Conservation (phyloP, 1,139 yeast species). For the Geotrichum armillariae region DNA sequence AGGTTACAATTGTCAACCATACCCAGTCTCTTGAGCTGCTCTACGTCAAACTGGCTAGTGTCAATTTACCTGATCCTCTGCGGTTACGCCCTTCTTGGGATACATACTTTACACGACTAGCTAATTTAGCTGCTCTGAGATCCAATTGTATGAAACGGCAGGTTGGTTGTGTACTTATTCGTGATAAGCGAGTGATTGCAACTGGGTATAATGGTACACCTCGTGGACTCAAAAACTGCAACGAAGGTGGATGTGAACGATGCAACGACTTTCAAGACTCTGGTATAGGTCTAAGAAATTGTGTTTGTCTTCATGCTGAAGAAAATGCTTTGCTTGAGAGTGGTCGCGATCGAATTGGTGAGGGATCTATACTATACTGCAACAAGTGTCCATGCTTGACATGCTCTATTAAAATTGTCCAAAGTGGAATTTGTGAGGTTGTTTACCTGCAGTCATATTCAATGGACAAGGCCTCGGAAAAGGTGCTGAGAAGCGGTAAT, state of each 20-base stretch:
- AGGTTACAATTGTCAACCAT: constrained; percentile 62
- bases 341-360: constrained; percentile 84
- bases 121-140: constrained; percentile 88
- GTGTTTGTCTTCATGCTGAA: constrained; percentile 94
- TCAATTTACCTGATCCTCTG: constrained; percentile 55
- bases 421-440: constrained; percentile 88
- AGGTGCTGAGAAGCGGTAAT: constrained; percentile 72
- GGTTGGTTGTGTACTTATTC: constrained; percentile 92
- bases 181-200: constrained; percentile 83
- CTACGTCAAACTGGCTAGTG: constrained; percentile 51
- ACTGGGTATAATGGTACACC: constrained; percentile 99
- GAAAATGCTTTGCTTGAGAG: constrained; percentile 94
- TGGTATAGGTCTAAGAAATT: constrained; percentile 74
- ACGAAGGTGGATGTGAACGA: constrained; percentile 91
- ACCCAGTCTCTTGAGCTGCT: constrained; percentile 50
- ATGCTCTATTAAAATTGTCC: constrained; percentile 92
- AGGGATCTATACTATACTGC: constrained; percentile 69
- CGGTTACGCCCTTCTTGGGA: constrained; percentile 95
- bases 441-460: constrained; percentile 90
- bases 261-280: constrained; percentile 60
- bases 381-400: constrained; percentile 98
- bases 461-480: constrained; percentile 77
- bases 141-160: constrained; percentile 96
- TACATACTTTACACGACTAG: constrained; percentile 87
- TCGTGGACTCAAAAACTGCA: constrained; percentile 80